Base-by-base conservation (phyloP, 2,329 filamentous ascomycete species). In the Ilyonectria destructans region DNA sequence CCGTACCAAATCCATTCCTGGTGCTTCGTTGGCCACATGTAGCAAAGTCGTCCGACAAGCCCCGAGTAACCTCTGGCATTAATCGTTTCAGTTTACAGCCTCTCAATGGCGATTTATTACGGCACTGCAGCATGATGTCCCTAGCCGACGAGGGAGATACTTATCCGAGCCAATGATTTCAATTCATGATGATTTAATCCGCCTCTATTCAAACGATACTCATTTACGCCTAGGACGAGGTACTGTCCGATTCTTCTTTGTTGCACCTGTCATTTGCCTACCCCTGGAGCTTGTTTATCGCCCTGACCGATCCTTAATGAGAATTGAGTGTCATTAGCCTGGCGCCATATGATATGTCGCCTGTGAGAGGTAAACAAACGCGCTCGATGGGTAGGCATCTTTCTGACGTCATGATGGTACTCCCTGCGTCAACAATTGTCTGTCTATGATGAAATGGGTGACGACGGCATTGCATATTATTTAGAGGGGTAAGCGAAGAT, bases 381-480 rank as follows among this genome's bases (percentile, higher is more conserved):
- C 40, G 19, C 51, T 58, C 57, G 57, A 54, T 60, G 45, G 43
- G 33, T 23, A 57, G 56, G 58, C 60, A 61, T 43, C 23, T 63
- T 26, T 40, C 56, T 69, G 67, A 69, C 67, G 67, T 69, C 67
- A 69, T 67, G 63, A 69, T 60, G 55, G 45, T 26, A 57, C 59
- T 37, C 17, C 56, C 21, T 55, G 29, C 31, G 33, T 40, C 40
- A 51, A 63, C 56, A 31, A 63, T 67, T 74, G 52, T 33, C 60
- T 68, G 48, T 75, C 74, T 72, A 76, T 76, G 74, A 76, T 76
- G 74, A 75, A 76, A 76, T 75, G 54, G 55, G 40, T 68, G 68
- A 72, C 68, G 74, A 75, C 65, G 72, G 54, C 65, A 68, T 73
- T 62, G 65, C 60, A 46, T 67, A 62, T 57, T 71, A 57, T 48